Conservation (phyloP, 1,284 basidiomycete genomes). For the Cutaneotrichosporon cutaneum region DNA sequence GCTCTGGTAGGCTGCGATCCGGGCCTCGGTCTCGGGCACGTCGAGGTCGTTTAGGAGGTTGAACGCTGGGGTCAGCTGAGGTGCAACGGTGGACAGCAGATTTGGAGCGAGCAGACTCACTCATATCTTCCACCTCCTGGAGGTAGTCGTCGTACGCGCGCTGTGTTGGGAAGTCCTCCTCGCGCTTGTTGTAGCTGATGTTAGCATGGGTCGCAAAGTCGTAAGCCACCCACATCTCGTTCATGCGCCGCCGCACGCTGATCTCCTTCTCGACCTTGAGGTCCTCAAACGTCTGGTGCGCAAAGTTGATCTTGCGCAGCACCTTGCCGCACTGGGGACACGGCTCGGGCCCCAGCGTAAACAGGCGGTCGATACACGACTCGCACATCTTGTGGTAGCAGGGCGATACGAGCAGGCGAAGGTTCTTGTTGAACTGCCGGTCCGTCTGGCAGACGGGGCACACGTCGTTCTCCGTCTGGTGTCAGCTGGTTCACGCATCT, state of each 20-base stretch:
- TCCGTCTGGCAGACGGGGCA: conserved; percentile 98
- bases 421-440: conserved; percentile 89
- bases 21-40: conserved; percentile 76
- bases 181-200: conserved; percentile 82
- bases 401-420: conserved; percentile 88
- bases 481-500: not conserved
- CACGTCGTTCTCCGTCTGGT: conserved; percentile 83
- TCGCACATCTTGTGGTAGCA: conserved; percentile 99
- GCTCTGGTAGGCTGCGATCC: conserved; percentile 72
- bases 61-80: conserved; percentile 62
- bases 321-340: conserved; percentile 90
- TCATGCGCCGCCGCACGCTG: conserved; percentile 77
- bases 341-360: conserved; percentile 91
- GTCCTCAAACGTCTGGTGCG: conserved; percentile 96
- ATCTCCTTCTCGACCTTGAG: conserved; percentile 96
- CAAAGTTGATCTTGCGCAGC: conserved; percentile 90
- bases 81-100: too few relatives aligned
- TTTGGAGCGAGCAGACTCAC: conserved; percentile 56
- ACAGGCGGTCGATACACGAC: conserved; percentile 94
- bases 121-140: conserved; percentile 92
- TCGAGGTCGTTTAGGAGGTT: conserved; percentile 93
- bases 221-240: conserved; percentile 66
- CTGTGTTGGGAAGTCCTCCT: conserved; percentile 82
- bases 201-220: conserved; percentile 21
- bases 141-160: conserved; percentile 93